These are phyloP conservation scores for Coccinonectria pachysandricola DNA, from an alignment of 2,329 filamentous ascomycete genomes.

Conservation along the genomic window DNA sequence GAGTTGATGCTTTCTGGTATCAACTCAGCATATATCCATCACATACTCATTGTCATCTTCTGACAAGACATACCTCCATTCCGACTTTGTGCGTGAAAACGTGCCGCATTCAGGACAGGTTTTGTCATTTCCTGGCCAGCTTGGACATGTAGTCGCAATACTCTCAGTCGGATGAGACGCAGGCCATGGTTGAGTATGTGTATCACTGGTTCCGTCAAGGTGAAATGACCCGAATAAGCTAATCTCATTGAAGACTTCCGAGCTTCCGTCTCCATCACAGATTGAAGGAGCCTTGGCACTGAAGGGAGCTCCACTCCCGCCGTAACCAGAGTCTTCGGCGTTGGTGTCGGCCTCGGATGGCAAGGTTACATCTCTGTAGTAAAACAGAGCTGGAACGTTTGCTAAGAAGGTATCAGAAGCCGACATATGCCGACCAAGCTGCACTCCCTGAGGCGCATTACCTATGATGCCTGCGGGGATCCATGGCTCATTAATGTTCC, in stretches of 20 bases:
- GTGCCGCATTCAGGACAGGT: slow-evolving; percentile 31
- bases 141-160: slow-evolving; percentile 11
- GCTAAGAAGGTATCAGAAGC: too few species aligned
- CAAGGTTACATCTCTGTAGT: slow-evolving; percentile 17
- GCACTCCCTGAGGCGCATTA: too few species aligned
- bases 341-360: slow-evolving; percentile 31
- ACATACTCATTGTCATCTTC: not conserved
- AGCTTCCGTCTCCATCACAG: slow-evolving; percentile 32
- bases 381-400: slow-evolving; percentile 12
- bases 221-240: slow-evolving; percentile 24
- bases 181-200: slow-evolving; percentile 4
- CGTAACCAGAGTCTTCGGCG: slow-evolving; percentile 37
- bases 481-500: too few species aligned
- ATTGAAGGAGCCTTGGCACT: slow-evolving; percentile 35
- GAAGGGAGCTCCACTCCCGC: slow-evolving; percentile 27
- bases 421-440: too few species aligned
- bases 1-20: slow-evolving; percentile 62
- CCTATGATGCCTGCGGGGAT: too few species aligned
- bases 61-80: slow-evolving; percentile 37
- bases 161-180: slow-evolving; percentile 8
- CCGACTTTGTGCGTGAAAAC: slow-evolving; percentile 40
- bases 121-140: too few species aligned
- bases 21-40: too few species aligned
- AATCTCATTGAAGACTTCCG: slow-evolving; percentile 29
- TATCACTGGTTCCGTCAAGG: slow-evolving; percentile 3